Base-by-base conservation (phyloP, 2,329 filamentous ascomycete species). In the Elsinoe australis region DNA sequence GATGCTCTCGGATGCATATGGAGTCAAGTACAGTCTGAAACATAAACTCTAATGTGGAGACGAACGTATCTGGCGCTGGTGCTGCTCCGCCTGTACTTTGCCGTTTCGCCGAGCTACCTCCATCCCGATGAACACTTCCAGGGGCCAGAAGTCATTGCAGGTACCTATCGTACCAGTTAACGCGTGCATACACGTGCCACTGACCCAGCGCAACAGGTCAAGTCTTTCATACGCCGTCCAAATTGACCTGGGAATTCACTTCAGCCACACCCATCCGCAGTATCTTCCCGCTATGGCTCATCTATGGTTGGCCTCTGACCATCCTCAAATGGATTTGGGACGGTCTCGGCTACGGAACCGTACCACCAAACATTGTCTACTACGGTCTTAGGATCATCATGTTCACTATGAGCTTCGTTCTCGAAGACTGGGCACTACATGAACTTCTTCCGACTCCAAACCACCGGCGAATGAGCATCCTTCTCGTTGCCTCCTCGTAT, bases 111-210 rank as follows among this genome's bases (percentile, higher is more conserved):
- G 51, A 96, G 90, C 73, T 98, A 98, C 67, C 79, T 98, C 38
- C 92, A 98, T 66, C 92, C 92, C 4, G 92, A 98, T 71, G 92
- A 98, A 75, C 92, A 96, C 72, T 98, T 98, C 61, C 92, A 98
- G 70, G 92, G 92, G 28, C 92, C 92, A 12, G 92, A 98, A 72
- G 83, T 96, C 55, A 92, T 96, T 61, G 89, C 90, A 61, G 90
- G 90, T 95, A 79, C 57, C 82, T 70, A 33, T 14, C 7, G 22
- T 24, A 19, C 21, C 14, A 8, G 17, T 24, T 10, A 47, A 19
- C 19, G 22, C 44, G 28, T 31, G 36, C 36, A 41, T 6, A 14
- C 8, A 41, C 36, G 36, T 24, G 36, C 28, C 26, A 21, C 39
- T 44, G 26, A 44, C 24, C 24, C 33, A 18, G 8, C 21, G 8